Conservation (phyloP, 148 eudicot species). For the Rhododendron simsii region DNA sequence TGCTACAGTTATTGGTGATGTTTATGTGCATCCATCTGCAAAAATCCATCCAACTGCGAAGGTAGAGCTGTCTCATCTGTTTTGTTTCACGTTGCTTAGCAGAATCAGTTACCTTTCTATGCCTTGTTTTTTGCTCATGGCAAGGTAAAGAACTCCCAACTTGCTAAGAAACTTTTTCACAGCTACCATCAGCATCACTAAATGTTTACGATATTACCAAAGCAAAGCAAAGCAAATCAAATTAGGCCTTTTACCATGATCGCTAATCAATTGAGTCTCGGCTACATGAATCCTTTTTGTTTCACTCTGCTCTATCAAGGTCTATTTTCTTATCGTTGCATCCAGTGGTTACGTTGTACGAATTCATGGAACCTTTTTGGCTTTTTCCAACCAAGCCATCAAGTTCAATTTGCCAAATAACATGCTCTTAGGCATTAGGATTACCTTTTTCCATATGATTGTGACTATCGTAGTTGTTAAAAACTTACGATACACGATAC, state of each 20-base stretch:
- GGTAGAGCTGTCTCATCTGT: slow-evolving; percentile 35
- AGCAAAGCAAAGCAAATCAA: not conserved
- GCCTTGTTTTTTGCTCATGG: not conserved
- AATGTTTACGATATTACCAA: not conserved
- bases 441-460: not conserved
- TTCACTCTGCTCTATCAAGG: not conserved
- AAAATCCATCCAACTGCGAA: slow-evolving; percentile 94
- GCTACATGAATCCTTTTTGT: not conserved
- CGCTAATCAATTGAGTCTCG: not conserved
- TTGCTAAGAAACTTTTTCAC: not conserved
- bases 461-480: not conserved
- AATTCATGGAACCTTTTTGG: not conserved
- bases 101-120: not conserved
- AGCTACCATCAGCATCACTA: not conserved
- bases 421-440: not conserved
- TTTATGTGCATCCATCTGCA: slow-evolving; percentile 93
- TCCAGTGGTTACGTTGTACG: not conserved
- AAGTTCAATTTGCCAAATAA: not conserved
- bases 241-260: not conserved
- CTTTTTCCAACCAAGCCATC: not conserved
- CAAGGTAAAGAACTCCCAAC: not conserved
- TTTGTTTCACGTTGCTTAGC: not conserved
- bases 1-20: slow-evolving; percentile 73
- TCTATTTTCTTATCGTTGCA: not conserved
- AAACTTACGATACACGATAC: no score